These are phyloP conservation scores for Elongisporangium prolatum DNA, from an alignment of 352 stramenopile genomes.

Conservation along the genomic window DNA sequence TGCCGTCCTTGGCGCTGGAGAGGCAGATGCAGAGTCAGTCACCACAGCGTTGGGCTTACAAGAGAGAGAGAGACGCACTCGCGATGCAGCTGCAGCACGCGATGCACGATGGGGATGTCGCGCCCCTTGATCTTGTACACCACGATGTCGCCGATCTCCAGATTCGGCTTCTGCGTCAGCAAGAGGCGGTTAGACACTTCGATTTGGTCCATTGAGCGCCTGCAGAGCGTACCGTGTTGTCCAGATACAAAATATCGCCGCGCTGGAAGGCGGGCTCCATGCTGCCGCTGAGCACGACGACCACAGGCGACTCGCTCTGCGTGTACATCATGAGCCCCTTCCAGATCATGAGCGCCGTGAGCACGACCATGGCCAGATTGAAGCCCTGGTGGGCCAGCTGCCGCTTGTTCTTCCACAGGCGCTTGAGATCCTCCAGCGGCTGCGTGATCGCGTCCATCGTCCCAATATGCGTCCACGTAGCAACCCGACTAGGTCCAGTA, in stretches of 20 bases:
- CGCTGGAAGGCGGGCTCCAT: conserved; percentile 99
- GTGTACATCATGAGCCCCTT: conserved; percentile 98
- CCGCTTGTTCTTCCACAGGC: conserved; percentile 98
- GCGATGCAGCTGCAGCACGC: conserved; percentile 96
- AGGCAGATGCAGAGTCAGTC: conserved; percentile 5
- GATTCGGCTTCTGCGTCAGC: conserved; percentile 48
- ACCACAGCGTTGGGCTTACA: neutral
- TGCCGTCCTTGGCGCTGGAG: conserved; percentile 63
- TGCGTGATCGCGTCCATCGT: conserved; percentile 71
- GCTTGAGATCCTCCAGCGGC: conserved; percentile 95
- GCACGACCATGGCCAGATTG: conserved; percentile 98
- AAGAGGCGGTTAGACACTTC: neutral
- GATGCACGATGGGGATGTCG: conserved; percentile 99
- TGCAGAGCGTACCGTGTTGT: conserved; percentile 83
- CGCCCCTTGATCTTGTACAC: conserved; percentile 98
- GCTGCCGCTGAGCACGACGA: conserved; percentile 97
- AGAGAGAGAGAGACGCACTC: conserved; percentile 28
- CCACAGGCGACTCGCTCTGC: conserved; percentile 96
- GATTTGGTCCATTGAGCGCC: neutral
- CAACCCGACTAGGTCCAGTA: neutral
- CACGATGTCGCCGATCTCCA: conserved; percentile 89
- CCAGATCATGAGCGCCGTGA: conserved; percentile 99
- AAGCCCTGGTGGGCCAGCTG: conserved; percentile 96
- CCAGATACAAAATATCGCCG: conserved; percentile 98
- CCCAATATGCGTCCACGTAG: neutral